Percentiles rank a stretch among this genome's conserved stretches.
Conservation (phyloP, 1,284 basidiomycete species). For the Ustilago hordei region DNA sequence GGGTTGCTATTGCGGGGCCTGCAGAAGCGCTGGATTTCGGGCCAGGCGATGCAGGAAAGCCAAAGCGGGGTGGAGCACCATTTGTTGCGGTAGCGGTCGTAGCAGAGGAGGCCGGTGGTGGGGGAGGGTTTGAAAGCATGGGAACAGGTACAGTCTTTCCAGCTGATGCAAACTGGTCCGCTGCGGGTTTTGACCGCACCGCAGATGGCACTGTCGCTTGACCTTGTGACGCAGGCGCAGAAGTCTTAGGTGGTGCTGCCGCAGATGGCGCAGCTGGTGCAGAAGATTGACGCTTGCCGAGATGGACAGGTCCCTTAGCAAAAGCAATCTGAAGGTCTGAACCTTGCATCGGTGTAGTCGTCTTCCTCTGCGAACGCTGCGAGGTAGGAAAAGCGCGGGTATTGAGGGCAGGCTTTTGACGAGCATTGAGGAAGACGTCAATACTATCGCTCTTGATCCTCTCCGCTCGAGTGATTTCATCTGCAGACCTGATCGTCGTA, state of each 20-base stretch:
- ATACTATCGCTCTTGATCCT: slow-evolving; percentile 35
- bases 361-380: slow-evolving; percentile 22
- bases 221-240: neutral
- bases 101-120: slow-evolving; percentile 9
- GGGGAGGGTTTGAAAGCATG: slow-evolving; percentile 20
- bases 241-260: neutral
- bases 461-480: slow-evolving; percentile 33
- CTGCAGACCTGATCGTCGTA: slow-evolving; percentile 23
- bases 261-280: slow-evolving; percentile 1
- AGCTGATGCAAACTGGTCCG: slow-evolving; percentile 23
- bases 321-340: slow-evolving; percentile 60
- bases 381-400: slow-evolving; percentile 26
- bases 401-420: slow-evolving; percentile 50
- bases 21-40: neutral
- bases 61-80: slow-evolving; percentile 15
- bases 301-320: slow-evolving; percentile 56
- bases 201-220: neutral
- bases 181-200: neutral
- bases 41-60: slow-evolving; percentile 22
- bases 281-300: slow-evolving; percentile 36
- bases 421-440: slow-evolving; percentile 40
- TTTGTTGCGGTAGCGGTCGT: slow-evolving; percentile 1
- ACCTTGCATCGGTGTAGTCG: slow-evolving; percentile 38
- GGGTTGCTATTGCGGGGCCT: neutral
- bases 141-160: slow-evolving; percentile 26